A percentile compares a stretch with the other conserved stretches of the same genome.
phyloP scores from a whole-genome alignment of 208 protist genomes.

The Leishmania arabica region DNA sequence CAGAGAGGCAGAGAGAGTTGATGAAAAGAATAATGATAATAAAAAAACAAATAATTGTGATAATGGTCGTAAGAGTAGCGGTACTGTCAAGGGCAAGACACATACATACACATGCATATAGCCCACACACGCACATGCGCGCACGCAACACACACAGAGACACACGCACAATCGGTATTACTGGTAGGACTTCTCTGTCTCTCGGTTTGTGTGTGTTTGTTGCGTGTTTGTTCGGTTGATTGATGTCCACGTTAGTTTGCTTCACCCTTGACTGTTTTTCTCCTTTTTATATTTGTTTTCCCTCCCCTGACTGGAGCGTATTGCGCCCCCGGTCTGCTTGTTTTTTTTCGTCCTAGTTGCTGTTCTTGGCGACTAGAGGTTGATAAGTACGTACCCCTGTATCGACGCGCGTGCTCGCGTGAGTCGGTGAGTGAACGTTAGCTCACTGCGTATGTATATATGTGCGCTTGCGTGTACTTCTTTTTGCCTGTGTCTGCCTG shows the following conservation, averaged over 20 bases:
- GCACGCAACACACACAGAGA: not conserved
- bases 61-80: not conserved
- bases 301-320: not conserved
- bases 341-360: not conserved
- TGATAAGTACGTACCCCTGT: not conserved
- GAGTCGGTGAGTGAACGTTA: not conserved
- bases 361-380: not conserved
- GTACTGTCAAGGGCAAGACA: not conserved
- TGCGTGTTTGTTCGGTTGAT: not conserved
- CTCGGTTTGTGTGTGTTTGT: not conserved
- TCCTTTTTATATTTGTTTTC: not conserved
- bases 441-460: not conserved
- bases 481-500: not conserved
- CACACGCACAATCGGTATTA: not conserved
- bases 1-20: not conserved
- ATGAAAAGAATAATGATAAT: conserved; percentile 6
- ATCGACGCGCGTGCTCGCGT: not conserved
- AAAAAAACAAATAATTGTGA: not conserved
- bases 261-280: not conserved
- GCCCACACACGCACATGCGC: not conserved
- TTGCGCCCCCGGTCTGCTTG: not conserved
- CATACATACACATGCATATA: not conserved
- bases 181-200: not conserved
- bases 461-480: not conserved
- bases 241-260: not conserved